These are phyloP conservation scores for Sarcomyxa edulis DNA, from an alignment of 768 basidiomycete species.

Conservation along the genomic window DNA sequence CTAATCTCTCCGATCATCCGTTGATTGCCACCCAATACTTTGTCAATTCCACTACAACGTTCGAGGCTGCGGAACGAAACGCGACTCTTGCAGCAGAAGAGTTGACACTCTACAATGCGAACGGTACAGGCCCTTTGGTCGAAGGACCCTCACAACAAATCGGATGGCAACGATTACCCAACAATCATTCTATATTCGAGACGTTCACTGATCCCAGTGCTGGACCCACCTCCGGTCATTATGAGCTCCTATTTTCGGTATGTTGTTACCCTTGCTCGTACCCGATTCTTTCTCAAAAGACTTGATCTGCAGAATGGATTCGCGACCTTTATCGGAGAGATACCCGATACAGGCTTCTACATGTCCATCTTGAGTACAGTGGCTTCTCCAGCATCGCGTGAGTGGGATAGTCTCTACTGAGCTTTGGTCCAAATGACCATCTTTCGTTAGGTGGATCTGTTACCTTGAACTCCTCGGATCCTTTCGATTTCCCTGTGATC, in stretches of 20 bases:
- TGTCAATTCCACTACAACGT: conserved; percentile 11
- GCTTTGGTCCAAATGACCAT: background rate
- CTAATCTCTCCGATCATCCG: conserved; percentile 23
- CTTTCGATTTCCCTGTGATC: conserved; percentile 20
- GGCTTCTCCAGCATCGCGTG: conserved; percentile 11
- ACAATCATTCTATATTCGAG: conserved; percentile 22
- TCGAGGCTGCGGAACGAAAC: conserved; percentile 10
- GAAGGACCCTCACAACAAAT: conserved; percentile 8
- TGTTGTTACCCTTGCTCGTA: too few species aligned
- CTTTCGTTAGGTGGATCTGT: conserved; percentile 17
- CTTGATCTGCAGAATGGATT: too few species aligned
- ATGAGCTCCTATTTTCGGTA: conserved; percentile 28
- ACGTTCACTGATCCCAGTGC: conserved; percentile 26
- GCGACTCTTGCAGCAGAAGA: conserved; percentile 6
- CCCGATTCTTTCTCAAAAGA: too few species aligned
- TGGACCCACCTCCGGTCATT: conserved; percentile 28
- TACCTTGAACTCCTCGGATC: conserved; percentile 20
- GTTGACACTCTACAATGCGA: conserved; percentile 13
- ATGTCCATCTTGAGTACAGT: too few species aligned
- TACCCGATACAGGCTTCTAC: too few species aligned
- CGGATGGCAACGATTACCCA: conserved; percentile 19
- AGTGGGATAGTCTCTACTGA: background rate
- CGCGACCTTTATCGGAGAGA: too few species aligned
- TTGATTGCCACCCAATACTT: background rate
- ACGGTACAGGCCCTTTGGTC: conserved; percentile 15